Evolutionary conservation across 139 green algal species (phyloP).

Genomic region (Coelastrella sp.): DNA sequence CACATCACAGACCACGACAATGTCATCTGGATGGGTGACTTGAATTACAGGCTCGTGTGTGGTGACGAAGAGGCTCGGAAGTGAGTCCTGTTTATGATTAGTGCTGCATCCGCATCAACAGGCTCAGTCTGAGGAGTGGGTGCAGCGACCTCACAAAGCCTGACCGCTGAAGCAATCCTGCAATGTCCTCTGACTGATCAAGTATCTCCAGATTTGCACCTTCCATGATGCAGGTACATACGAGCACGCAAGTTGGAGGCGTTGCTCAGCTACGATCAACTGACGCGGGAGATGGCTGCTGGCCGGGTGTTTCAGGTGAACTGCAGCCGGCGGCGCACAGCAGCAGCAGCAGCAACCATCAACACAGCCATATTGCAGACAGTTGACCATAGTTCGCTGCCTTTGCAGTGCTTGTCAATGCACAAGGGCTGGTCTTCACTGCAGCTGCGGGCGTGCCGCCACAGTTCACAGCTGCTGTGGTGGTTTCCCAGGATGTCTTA

Average conservation of each 20-base stretch:
- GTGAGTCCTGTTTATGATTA: not conserved
- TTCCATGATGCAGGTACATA: slow-evolving; percentile 34
- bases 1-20: slow-evolving; percentile 57
- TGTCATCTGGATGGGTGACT: slow-evolving; percentile 88
- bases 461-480: slow-evolving; percentile 82
- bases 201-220: too few species aligned
- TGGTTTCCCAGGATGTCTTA: not conserved
- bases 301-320: slow-evolving; percentile 66
- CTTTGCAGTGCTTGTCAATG: not conserved
- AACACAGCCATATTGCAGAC: not conserved
- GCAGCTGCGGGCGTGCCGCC: slow-evolving; percentile 90
- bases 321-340: not conserved
- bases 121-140: too few species aligned
- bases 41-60: slow-evolving; percentile 85
- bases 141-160: not conserved
- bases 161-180: too few species aligned
- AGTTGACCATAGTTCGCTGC: not conserved
- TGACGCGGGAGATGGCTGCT: slow-evolving; percentile 64
- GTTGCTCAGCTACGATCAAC: slow-evolving; percentile 73
- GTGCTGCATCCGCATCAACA: not conserved
- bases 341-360: not conserved
- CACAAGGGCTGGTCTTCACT: not conserved
- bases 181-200: too few species aligned
- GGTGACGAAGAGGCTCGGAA: slow-evolving; percentile 23
- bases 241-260: slow-evolving; percentile 47